Evolutionary conservation across 345 rosid species (phyloP), one percentile per base, ranked within the genome.

Genomic region (Dimocarpus longan): DNA sequence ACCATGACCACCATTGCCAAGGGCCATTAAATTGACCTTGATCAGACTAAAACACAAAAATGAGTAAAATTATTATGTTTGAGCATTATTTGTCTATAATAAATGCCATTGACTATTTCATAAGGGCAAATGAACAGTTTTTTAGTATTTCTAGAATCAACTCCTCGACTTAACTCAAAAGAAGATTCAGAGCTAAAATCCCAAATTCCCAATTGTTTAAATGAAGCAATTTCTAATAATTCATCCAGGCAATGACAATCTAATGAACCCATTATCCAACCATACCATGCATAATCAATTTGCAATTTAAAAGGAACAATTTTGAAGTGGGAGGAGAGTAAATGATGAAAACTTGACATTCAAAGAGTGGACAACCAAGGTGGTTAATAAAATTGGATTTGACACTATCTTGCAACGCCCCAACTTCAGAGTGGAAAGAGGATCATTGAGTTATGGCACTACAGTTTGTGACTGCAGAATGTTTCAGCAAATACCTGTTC

Each of bases 401-500:
- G 16, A 12, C 19, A 44, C 18, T 10, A 70, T 44, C 57, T 44
- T 46, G 19, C 9, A 21, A 16, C 11, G 40, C 11, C 52, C 71
- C 59, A 21, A 68, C 26, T 68, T 43, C 71, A n/a, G 22, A 59
- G 24, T 19, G 64, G 64, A 5, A 7, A n/a, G 3, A 59, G 28
- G 22, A 59, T 59, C 64, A 21, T 59, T 8, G 19, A 59, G 11
- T 59, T 59, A 59, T 19, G 32, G n/a, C 32, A 10, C 24, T 4
- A 21, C 42, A 43, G 28, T 68, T 68, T 42, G 48, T n/a, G 26
- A 59, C 64, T 59, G 26, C 9, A 19, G 54, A 59, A 19, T 11
- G 66, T 37, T 37, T 66, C 50, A 19, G 39, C n/a, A 76, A 76
- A 78, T 82, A 91, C 99, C 99, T 96, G 90, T 94, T 96, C 83